Conservation (phyloP, 768 basidiomycete species). For the Filobasidium floriforme region DNA sequence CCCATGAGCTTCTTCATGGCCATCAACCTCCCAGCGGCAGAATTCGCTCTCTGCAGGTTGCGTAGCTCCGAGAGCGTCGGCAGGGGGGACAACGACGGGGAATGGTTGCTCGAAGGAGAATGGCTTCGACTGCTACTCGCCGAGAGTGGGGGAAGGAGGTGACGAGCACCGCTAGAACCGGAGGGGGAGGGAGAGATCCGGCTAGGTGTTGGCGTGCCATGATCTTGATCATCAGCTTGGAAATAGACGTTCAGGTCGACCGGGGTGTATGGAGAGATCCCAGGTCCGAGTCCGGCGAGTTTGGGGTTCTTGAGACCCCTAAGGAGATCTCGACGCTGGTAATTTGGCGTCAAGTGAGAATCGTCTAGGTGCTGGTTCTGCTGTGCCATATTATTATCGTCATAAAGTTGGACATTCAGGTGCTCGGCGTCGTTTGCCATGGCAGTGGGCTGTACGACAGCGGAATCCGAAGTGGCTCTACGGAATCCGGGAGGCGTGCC, state of each 20-base stretch:
- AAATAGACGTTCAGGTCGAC: slow-evolving; percentile 4
- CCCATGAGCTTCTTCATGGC: slow-evolving; percentile 82
- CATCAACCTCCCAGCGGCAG: slow-evolving; percentile 67
- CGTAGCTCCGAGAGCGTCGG: slow-evolving; percentile 68
- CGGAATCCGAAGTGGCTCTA: no score
- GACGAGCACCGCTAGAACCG: background rate
- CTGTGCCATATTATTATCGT: background rate
- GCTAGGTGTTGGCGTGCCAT: background rate
- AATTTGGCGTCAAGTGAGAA: background rate
- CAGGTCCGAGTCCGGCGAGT: background rate
- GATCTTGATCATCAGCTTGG: background rate
- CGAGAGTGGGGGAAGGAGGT: slow-evolving; percentile 1
- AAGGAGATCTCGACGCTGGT: background rate
- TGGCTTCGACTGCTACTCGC: background rate
- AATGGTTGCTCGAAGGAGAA: slow-evolving; percentile 38
- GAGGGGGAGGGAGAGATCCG: background rate
- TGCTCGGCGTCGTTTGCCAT: no score
- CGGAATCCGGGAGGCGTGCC: no score
- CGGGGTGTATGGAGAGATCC: slow-evolving; percentile 8
- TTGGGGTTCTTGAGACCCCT: background rate
- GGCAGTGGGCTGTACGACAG: no score
- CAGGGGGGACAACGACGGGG: slow-evolving; percentile 56
- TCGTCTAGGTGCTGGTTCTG: background rate
- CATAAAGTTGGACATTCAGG: no score
- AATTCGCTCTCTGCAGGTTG: slow-evolving; percentile 80